phyloP scores from a whole-genome alignment of 2,329 filamentous ascomycete species.

The Cladosporium austrohemisphaericum region DNA sequence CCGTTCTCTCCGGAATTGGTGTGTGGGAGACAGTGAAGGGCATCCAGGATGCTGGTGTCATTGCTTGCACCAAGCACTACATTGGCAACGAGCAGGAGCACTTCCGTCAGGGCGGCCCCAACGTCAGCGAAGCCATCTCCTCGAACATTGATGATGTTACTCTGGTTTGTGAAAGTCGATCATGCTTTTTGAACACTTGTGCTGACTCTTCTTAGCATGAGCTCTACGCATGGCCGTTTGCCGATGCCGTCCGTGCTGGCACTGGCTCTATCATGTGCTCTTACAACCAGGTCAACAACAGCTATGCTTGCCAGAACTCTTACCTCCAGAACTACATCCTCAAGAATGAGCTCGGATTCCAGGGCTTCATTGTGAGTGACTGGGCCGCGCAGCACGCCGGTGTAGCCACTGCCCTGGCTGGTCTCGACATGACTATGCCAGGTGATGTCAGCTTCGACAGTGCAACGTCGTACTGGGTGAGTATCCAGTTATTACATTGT shows the following conservation, averaged over 20 bases:
- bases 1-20: slow-evolving; percentile 67
- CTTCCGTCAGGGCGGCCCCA: slow-evolving; percentile 54
- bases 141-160: slow-evolving; percentile 62
- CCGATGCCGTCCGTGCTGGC: slow-evolving; percentile 49
- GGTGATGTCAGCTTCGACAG: slow-evolving; percentile 75
- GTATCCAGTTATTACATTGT: not conserved
- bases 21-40: slow-evolving; percentile 72
- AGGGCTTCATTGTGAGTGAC: slow-evolving; percentile 73
- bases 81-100: slow-evolving; percentile 71
- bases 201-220: slow-evolving; percentile 47
- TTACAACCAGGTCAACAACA: slow-evolving; percentile 74
- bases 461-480: slow-evolving; percentile 52
- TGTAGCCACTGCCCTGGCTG: slow-evolving; percentile 63
- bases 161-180: slow-evolving; percentile 39
- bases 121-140: slow-evolving; percentile 51
- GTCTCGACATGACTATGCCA: slow-evolving; percentile 85
- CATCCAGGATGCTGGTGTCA: slow-evolving; percentile 76
- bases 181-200: not conserved
- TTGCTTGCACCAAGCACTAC: slow-evolving; percentile 79
- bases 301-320: slow-evolving; percentile 75
- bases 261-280: slow-evolving; percentile 55
- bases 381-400: slow-evolving; percentile 68
- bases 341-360: slow-evolving; percentile 76
- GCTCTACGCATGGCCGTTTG: slow-evolving; percentile 44
- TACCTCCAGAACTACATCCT: slow-evolving; percentile 70